phyloP scores from a whole-genome alignment of 192 early-diverging fungal genomes.

The Coemansia javaensis region DNA sequence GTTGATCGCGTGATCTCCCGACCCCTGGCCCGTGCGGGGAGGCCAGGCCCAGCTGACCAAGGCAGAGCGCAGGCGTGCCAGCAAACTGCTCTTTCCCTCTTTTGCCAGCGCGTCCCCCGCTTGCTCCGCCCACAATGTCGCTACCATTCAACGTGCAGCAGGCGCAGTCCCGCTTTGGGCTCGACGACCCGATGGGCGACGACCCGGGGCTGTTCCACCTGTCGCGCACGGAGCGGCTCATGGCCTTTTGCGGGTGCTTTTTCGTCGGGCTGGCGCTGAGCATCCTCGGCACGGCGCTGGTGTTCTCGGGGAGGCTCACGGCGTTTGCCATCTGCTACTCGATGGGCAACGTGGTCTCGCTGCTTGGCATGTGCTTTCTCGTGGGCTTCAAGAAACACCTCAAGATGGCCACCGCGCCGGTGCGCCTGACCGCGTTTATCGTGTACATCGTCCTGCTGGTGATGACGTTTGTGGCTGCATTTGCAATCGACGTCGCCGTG shows the following conservation, averaged over 20 bases:
- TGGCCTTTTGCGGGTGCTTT: conserved; percentile 60
- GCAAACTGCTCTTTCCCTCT: not conserved
- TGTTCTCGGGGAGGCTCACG: conserved; percentile 56
- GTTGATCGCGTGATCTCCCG: too few species aligned
- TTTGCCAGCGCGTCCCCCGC: not conserved
- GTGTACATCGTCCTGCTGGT: conserved; percentile 67
- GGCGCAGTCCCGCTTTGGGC: conserved; percentile 11
- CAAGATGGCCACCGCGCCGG: conserved; percentile 75
- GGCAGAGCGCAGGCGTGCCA: not conserved
- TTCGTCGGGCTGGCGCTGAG: conserved; percentile 74
- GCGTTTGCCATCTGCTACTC: conserved; percentile 90
- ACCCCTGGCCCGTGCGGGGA: too few species aligned
- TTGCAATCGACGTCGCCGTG: conserved; percentile 58
- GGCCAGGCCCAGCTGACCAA: too few species aligned
- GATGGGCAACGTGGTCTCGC: conserved; percentile 80
- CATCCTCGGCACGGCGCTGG: conserved; percentile 59
- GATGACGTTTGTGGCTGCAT: conserved; percentile 69
- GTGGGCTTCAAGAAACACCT: conserved; percentile 82
- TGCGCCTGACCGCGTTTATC: conserved; percentile 68
- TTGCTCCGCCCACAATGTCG: conserved; percentile 17
- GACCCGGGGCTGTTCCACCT: conserved; percentile 45
- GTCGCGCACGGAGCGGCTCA: conserved; percentile 43
- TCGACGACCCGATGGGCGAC: conserved; percentile 40
- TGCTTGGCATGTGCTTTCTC: conserved; percentile 84
- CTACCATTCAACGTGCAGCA: conserved; percentile 42